Conservation (phyloP, 495 filamentous ascomycete species). For the Daldinia vernicosa region DNA sequence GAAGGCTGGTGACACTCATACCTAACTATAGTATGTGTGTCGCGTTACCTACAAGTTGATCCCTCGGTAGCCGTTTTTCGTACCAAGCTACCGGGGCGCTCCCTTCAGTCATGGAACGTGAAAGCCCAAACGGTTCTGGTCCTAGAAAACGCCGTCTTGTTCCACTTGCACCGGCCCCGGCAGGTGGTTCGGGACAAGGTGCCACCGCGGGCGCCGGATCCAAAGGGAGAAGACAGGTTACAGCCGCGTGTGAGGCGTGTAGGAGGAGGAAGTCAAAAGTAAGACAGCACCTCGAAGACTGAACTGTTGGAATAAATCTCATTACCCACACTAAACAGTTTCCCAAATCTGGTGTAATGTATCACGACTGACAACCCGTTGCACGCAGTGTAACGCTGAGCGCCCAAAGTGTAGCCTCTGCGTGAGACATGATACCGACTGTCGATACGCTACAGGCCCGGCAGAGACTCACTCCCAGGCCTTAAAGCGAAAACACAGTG, state of each 20-base stretch:
- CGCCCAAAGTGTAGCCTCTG: conserved; percentile 51
- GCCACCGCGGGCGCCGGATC: conserved; percentile 7
- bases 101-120: conserved; percentile 20
- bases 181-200: conserved; percentile 16
- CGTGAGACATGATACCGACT: conserved; percentile 46
- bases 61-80: neutral
- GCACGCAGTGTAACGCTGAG: conserved; percentile 50
- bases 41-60: conserved; percentile 7
- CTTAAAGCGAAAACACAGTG: conserved; percentile 52
- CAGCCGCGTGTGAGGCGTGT: conserved; percentile 64
- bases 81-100: neutral
- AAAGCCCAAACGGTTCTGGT: neutral
- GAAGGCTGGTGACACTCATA: conserved; percentile 1
- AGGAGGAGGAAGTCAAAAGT: conserved; percentile 66
- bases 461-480: conserved; percentile 54
- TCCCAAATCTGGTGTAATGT: conserved; percentile 10
- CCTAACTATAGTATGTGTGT: no score
- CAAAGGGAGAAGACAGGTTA: conserved; percentile 54
- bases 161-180: conserved; percentile 34
- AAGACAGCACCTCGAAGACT: neutral
- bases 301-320: neutral
- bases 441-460: conserved; percentile 51
- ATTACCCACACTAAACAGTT: neutral
- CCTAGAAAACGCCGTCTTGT: conserved; percentile 16
- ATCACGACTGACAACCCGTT: conserved; percentile 12